These are phyloP conservation scores for Colletotrichum sublineola DNA, from an alignment of 2,329 filamentous ascomycete genomes.

Conservation along the genomic window DNA sequence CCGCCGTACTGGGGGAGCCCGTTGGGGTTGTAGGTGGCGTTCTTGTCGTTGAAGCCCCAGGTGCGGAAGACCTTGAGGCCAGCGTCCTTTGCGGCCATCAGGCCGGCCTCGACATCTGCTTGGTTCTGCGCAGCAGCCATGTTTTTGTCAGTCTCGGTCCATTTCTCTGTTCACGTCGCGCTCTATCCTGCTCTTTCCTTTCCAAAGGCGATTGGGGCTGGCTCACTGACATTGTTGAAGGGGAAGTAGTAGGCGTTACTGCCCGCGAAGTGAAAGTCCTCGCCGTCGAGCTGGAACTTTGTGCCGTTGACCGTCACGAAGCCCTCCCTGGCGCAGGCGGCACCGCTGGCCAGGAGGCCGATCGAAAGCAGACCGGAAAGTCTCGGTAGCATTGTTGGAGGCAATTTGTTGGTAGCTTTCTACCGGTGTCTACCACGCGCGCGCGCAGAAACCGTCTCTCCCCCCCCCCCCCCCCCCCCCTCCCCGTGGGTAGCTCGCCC, in stretches of 20 bases:
- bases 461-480: no score
- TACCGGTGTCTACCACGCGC: no score
- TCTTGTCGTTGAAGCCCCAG: slow-evolving; percentile 71
- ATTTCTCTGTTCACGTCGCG: not conserved
- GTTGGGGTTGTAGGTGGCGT: slow-evolving; percentile 58
- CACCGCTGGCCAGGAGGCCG: slow-evolving; percentile 38
- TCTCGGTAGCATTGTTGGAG: slow-evolving; percentile 6
- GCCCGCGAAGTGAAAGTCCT: slow-evolving; percentile 69
- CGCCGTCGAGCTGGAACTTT: slow-evolving; percentile 66
- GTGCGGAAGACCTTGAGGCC: slow-evolving; percentile 67
- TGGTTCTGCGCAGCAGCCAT: slow-evolving; percentile 53
- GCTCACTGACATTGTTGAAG: slow-evolving; percentile 61
- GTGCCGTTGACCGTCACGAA: slow-evolving; percentile 64
- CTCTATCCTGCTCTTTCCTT: no score
- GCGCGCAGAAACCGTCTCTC: not conserved
- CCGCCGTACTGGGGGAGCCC: slow-evolving; percentile 66
- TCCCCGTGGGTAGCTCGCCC: not conserved
- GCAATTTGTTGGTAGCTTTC: not conserved
- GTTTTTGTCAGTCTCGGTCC: no score
- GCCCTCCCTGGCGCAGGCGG: slow-evolving; percentile 48
- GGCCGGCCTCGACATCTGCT: slow-evolving; percentile 60
- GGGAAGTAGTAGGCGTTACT: slow-evolving; percentile 70
- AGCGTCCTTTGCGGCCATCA: slow-evolving; percentile 60
- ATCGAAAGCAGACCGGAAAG: slow-evolving; percentile 39
- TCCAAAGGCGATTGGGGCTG: not conserved